A percentile compares a stretch with the other conserved stretches of the same genome.
phyloP scores from a whole-genome alignment of 805 yeast genomes.

The Cyberlindnera xishuangbannaensis region DNA sequence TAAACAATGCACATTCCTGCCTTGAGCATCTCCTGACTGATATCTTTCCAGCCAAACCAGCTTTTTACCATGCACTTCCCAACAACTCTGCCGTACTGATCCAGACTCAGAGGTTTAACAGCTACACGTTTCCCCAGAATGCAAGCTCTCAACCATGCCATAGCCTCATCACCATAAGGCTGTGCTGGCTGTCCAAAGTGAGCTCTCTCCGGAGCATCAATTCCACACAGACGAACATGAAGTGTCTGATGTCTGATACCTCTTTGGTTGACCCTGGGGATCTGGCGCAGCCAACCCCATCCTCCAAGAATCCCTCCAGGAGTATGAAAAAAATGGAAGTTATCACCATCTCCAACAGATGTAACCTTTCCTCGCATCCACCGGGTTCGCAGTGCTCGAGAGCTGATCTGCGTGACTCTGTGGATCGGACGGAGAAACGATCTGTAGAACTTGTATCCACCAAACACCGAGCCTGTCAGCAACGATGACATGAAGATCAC shows the following conservation, averaged over 20 bases:
- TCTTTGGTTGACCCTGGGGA: constrained; percentile 50
- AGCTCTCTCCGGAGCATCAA: constrained; percentile 94
- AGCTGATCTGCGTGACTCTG: constrained; percentile 46
- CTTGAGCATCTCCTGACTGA: constrained; percentile 81
- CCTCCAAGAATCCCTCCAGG: constrained; percentile 89
- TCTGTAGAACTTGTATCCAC: constrained; percentile 39
- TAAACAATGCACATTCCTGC: constrained; percentile 84
- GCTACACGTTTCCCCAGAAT: constrained; percentile 63
- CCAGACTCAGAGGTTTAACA: constrained; percentile 73
- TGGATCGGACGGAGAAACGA: constrained; percentile 48
- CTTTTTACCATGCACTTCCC: constrained; percentile 53
- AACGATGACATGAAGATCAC: constrained; percentile 27
- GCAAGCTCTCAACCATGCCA: constrained; percentile 65
- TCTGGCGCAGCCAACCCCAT: constrained; percentile 84
- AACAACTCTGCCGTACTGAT: constrained; percentile 87
- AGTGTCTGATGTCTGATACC: constrained; percentile 59
- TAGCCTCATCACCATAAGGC: constrained; percentile 79
- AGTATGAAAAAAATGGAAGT: constrained; percentile 85
- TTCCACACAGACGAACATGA: constrained; percentile 80
- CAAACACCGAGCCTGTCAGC: constrained; percentile 34
- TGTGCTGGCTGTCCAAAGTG: constrained; percentile 95
- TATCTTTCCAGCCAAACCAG: constrained; percentile 67
- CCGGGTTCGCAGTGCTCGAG: constrained; percentile 34
- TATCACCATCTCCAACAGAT: constrained; percentile 93
- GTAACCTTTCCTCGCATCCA: constrained; percentile 71